These are phyloP conservation scores for Cladosporium colombiae DNA, from an alignment of 2,329 filamentous ascomycete genomes.

Conservation along the genomic window DNA sequence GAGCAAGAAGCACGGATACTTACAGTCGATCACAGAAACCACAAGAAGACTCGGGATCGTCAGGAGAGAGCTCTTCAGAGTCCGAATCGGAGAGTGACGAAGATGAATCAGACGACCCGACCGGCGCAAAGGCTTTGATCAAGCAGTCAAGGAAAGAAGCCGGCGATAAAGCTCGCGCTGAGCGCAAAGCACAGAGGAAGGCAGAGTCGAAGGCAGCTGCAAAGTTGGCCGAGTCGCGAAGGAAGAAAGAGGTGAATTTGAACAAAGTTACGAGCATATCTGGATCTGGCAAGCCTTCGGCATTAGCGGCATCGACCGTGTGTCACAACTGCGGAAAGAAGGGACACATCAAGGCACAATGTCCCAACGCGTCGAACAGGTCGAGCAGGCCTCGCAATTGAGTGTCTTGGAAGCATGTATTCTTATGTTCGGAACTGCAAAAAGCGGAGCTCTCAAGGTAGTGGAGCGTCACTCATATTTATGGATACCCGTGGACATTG, in stretches of 20 bases:
- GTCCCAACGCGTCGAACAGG: conserved; percentile 43
- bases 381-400: conserved; percentile 5
- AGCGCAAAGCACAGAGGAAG: conserved; percentile 50
- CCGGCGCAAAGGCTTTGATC: conserved; percentile 45
- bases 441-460: not conserved
- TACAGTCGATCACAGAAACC: conserved; percentile 38
- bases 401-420: not conserved
- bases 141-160: conserved; percentile 49
- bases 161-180: conserved; percentile 44
- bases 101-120: conserved; percentile 45
- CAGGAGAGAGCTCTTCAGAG: conserved; percentile 28
- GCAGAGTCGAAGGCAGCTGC: conserved; percentile 51
- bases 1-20: conserved; percentile 21
- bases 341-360: conserved; percentile 62
- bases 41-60: conserved; percentile 37
- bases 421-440: not conserved
- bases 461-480: not conserved
- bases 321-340: conserved; percentile 64
- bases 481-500: conserved; percentile 5
- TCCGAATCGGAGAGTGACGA: conserved; percentile 40
- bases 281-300: conserved; percentile 36
- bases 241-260: conserved; percentile 67
- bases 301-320: conserved; percentile 36
- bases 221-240: conserved; percentile 59
- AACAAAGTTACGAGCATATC: conserved; percentile 60